These are phyloP conservation scores for Starmerella gropengiesseri DNA, from an alignment of 805 yeast genomes.

Conservation along the genomic window DNA sequence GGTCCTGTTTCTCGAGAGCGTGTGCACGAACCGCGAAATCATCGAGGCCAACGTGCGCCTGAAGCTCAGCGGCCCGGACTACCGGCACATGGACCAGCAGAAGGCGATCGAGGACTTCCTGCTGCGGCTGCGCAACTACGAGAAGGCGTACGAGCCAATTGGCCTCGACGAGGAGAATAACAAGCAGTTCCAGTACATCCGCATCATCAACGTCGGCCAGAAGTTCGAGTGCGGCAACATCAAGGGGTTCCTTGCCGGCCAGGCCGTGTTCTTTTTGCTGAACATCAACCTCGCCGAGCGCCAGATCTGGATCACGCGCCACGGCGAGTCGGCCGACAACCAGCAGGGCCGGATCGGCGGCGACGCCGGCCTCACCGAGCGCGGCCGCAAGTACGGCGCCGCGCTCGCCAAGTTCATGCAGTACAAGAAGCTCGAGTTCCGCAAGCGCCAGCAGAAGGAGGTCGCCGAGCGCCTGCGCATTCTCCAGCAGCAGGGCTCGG, in stretches of 20 bases:
- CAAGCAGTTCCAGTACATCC: constrained; percentile 67
- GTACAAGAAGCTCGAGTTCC: constrained; percentile 57
- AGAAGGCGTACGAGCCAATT: constrained; percentile 80
- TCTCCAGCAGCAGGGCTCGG: constrained; percentile 29
- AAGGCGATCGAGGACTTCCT: constrained; percentile 72
- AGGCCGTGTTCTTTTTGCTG: constrained; percentile 77
- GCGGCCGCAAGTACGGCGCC: constrained; percentile 65
- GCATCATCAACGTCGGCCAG: constrained; percentile 92
- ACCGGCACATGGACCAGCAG: constrained; percentile 71
- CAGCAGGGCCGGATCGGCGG: constrained; percentile 85
- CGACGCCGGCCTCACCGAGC: constrained; percentile 64
- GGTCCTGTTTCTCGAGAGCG: constrained; percentile 74
- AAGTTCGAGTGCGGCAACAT: constrained; percentile 88
- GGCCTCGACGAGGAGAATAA: constrained; percentile 61
- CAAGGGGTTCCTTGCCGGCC: constrained; percentile 81
- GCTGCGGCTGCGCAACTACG: constrained; percentile 70
- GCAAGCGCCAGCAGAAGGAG: constrained; percentile 47
- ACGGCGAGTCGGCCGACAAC: constrained; percentile 85
- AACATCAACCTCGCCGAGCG: constrained; percentile 82
- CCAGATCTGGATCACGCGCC: constrained; percentile 90
- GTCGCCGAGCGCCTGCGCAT: constrained; percentile 39
- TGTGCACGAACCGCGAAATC: constrained; percentile 68
- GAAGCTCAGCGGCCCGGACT: constrained; percentile 89
- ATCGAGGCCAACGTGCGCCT: constrained; percentile 75
- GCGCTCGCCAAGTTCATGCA: constrained; percentile 68